phyloP scores from a whole-genome alignment of 2,329 filamentous ascomycete species.

The Neofusicoccum umdonicola region DNA sequence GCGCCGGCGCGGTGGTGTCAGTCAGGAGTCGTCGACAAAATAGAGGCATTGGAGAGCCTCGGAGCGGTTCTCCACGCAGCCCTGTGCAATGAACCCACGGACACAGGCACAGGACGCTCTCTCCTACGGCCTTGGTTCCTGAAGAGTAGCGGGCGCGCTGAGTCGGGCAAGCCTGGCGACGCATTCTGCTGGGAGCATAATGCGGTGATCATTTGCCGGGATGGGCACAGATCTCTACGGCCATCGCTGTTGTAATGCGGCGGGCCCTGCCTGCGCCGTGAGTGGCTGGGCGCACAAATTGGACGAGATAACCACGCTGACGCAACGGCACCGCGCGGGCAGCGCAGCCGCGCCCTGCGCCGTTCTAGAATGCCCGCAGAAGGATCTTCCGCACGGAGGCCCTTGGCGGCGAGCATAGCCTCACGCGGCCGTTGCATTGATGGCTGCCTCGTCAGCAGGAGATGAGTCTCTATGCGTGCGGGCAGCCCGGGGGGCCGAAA shows the following conservation, averaged over 20 bases:
- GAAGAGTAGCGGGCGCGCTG: constrained; percentile 41
- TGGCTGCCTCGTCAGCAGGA: constrained; percentile 7
- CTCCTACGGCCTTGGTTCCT: constrained; percentile 44
- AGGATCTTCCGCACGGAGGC: constrained; percentile 37
- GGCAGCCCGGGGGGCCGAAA: constrained; percentile 2
- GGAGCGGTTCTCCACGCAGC: constrained; percentile 36
- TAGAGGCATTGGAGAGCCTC: constrained; percentile 40
- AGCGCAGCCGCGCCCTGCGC: constrained; percentile 20
- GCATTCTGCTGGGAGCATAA: constrained; percentile 45
- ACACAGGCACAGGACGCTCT: constrained; percentile 38
- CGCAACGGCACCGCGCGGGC: constrained; percentile 30
- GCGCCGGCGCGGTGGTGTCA: constrained; percentile 20
- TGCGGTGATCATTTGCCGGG: constrained; percentile 44
- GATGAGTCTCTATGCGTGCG: constrained; percentile 14
- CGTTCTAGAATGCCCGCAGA: constrained; percentile 42
- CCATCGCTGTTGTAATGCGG: constrained; percentile 36
- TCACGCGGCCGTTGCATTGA: constrained; percentile 9
- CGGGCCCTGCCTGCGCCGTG: constrained; percentile 34
- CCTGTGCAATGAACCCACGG: constrained; percentile 44
- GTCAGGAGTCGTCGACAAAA: constrained; percentile 15
- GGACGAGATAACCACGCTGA: constrained; percentile 28
- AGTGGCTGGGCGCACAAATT: constrained; percentile 42
- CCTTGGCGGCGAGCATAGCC: constrained; percentile 23
- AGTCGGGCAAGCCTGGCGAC: constrained; percentile 41
- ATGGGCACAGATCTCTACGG: constrained; percentile 39